A percentile compares a stretch with the other conserved stretches of the same genome.
phyloP scores from a whole-genome alignment of 202 grass and related monocot species.

The Digitaria exilis region DNA sequence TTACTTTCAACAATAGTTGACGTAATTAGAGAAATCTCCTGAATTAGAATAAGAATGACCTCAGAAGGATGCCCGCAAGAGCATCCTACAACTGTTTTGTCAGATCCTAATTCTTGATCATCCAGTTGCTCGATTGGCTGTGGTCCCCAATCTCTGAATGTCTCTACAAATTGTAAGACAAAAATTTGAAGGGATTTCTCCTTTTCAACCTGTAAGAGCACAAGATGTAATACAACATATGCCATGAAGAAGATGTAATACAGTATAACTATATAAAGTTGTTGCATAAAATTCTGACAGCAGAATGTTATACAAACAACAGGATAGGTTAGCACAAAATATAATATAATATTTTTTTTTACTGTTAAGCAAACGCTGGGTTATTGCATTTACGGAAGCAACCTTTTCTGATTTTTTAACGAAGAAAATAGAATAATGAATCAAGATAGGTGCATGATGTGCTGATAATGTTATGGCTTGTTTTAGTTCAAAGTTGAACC shows the following conservation, averaged over 20 bases:
- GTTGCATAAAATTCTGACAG: conserved; percentile 19
- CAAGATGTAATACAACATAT: conserved; percentile 35
- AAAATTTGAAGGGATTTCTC: conserved; percentile 78
- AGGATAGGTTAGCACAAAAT: conserved; percentile 23
- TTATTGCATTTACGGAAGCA: not conserved
- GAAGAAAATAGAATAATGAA: not conserved
- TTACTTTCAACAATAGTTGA: conserved; percentile 79
- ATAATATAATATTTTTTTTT: not conserved
- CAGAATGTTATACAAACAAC: not conserved
- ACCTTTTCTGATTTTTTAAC: conserved; percentile 15
- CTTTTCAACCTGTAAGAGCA: conserved; percentile 72
- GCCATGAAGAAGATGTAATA: not conserved
- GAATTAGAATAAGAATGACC: conserved; percentile 85
- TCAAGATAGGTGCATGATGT: not conserved
- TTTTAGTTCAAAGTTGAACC: conserved; percentile 6
- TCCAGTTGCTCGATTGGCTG: conserved; percentile 41
- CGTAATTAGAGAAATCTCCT: conserved; percentile 75
- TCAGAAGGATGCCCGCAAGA: conserved; percentile 82
- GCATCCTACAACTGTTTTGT: conserved; percentile 74
- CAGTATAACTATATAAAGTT: not conserved
- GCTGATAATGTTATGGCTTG: not conserved
- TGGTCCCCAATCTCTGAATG: conserved; percentile 85
- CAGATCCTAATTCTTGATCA: conserved; percentile 51
- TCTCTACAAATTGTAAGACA: conserved; percentile 74
- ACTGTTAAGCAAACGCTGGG: not conserved